phyloP scores from a whole-genome alignment of 306 rosid genomes.

The Prunus armeniaca region DNA sequence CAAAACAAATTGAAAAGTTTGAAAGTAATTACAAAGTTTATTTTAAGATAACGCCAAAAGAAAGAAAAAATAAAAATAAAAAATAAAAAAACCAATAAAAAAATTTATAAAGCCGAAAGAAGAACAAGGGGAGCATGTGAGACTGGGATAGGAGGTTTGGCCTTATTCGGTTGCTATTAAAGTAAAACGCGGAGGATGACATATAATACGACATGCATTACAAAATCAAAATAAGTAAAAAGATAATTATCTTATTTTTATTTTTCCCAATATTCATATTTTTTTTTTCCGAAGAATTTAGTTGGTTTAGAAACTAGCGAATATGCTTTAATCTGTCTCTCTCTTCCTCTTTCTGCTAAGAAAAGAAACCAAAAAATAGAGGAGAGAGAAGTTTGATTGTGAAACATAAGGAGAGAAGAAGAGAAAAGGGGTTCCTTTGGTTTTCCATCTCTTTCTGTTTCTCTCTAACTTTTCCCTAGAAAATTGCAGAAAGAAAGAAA shows the following conservation, averaged over 20 bases:
- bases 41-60: too few relatives aligned
- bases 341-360: neutral
- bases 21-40: too few relatives aligned
- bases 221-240: too few relatives aligned
- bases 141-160: neutral
- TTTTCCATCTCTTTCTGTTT: neutral
- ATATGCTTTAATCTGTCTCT: constrained; percentile 7
- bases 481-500: neutral
- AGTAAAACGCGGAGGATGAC: too few relatives aligned
- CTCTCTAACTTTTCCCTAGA: constrained; percentile 11
- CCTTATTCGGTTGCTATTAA: too few relatives aligned
- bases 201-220: too few relatives aligned
- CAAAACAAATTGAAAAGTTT: too few relatives aligned
- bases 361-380: neutral
- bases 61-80: neutral
- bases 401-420: constrained; percentile 15
- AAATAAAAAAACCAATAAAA: too few relatives aligned
- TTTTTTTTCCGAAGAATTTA: neutral
- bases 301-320: constrained; percentile 6
- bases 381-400: neutral
- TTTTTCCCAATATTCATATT: neutral
- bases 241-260: too few relatives aligned
- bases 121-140: neutral
- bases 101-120: neutral
- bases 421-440: neutral